Conservation (phyloP, 768 basidiomycete genomes). For the Gymnopilus junonius region DNA sequence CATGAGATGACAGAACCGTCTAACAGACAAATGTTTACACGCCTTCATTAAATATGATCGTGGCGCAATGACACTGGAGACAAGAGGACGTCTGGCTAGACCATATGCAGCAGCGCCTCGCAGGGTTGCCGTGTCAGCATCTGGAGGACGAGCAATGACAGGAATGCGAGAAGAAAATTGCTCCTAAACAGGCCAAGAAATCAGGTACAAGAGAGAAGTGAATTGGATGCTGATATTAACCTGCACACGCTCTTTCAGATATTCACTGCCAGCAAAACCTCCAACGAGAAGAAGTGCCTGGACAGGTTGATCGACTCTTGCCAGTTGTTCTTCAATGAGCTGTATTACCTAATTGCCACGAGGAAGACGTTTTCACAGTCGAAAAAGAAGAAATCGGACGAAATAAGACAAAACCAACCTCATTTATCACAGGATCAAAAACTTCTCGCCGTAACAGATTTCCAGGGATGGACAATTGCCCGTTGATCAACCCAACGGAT, state of each 20-base stretch:
- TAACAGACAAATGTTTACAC: slow-evolving; percentile 14
- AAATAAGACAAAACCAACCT: slow-evolving; percentile 48
- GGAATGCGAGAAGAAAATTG: slow-evolving; percentile 67
- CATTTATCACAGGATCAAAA: slow-evolving; percentile 87
- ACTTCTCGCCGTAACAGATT: slow-evolving; percentile 79
- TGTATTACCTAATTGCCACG: slow-evolving; percentile 61
- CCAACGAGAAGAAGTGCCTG: slow-evolving; percentile 89
- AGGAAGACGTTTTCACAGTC: slow-evolving; percentile 1
- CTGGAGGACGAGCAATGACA: slow-evolving; percentile 82
- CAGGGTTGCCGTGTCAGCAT: slow-evolving; percentile 87
- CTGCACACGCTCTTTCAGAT: slow-evolving; percentile 80
- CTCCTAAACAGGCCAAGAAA: slow-evolving; percentile 43
- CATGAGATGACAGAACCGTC: slow-evolving; percentile 7
- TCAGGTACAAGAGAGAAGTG: slow-evolving; percentile 8
- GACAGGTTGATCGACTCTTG: slow-evolving; percentile 68
- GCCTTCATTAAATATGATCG: slow-evolving; percentile 89
- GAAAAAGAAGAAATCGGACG: neutral
- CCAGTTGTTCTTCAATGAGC: slow-evolving; percentile 77
- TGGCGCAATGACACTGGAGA: slow-evolving; percentile 83
- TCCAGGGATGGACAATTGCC: slow-evolving; percentile 84
- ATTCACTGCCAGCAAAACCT: slow-evolving; percentile 87
- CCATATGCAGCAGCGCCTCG: slow-evolving; percentile 92
- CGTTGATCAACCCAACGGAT: slow-evolving; percentile 78
- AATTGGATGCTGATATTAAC: slow-evolving; percentile 41
- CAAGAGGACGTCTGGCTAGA: slow-evolving; percentile 72